These are phyloP conservation scores for Ramaria sp. DNA, from an alignment of 768 basidiomycete genomes.

Conservation along the genomic window DNA sequence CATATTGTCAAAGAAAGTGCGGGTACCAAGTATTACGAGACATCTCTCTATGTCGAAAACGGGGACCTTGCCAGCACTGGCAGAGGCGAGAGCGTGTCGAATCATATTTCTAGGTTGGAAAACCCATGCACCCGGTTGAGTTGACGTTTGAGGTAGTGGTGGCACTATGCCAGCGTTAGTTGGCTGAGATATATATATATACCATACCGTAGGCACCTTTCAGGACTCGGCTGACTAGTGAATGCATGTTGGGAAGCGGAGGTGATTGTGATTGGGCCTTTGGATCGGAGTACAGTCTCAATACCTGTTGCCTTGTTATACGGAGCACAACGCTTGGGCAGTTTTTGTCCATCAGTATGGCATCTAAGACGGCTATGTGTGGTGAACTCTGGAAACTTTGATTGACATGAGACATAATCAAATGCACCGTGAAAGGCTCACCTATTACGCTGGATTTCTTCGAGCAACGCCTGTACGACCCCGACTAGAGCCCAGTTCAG, in stretches of 20 bases:
- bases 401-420: not conserved
- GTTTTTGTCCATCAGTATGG: slow-evolving; percentile 46
- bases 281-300: slow-evolving; percentile 33
- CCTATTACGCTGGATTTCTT: slow-evolving; percentile 48
- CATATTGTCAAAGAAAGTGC: slow-evolving; percentile 51
- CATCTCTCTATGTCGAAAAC: slow-evolving; percentile 57
- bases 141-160: not conserved
- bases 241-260: slow-evolving; percentile 1
- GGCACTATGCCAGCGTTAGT: not conserved
- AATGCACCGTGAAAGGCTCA: slow-evolving; percentile 20
- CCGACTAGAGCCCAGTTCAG: slow-evolving; percentile 75
- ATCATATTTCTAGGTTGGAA: slow-evolving; percentile 48
- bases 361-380: slow-evolving; percentile 57
- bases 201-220: not conserved
- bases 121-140: slow-evolving; percentile 24
- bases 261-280: slow-evolving; percentile 13
- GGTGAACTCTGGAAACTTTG: slow-evolving; percentile 35
- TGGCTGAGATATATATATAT: not conserved
- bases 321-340: slow-evolving; percentile 59
- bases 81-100: slow-evolving; percentile 42
- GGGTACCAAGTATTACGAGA: slow-evolving; percentile 44
- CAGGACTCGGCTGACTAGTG: slow-evolving; percentile 1
- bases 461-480: slow-evolving; percentile 50
- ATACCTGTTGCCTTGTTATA: slow-evolving; percentile 47
- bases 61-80: slow-evolving; percentile 52